These are phyloP conservation scores for Phymatotrichopsis omnivora DNA, from an alignment of 2,329 filamentous ascomycete genomes.

Conservation along the genomic window DNA sequence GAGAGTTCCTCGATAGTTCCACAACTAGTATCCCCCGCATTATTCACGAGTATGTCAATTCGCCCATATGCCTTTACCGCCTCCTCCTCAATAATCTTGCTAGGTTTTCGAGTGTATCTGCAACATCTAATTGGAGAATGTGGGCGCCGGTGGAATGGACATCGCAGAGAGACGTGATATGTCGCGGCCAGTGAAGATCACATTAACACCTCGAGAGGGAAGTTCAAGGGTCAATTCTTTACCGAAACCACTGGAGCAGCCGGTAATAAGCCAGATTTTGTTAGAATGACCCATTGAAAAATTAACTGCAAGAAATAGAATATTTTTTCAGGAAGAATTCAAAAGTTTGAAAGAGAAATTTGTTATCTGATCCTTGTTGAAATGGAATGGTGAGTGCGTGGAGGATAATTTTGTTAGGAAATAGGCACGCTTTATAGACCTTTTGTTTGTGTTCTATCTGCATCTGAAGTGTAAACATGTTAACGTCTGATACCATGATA, in stretches of 20 bases:
- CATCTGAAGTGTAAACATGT: background rate
- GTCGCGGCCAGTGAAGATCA: slow-evolving; percentile 42
- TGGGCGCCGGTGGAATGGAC: slow-evolving; percentile 35
- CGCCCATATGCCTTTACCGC: slow-evolving; percentile 36
- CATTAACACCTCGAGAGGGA: slow-evolving; percentile 39
- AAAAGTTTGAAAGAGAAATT: background rate
- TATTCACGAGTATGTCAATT: slow-evolving; percentile 43
- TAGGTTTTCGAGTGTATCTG: slow-evolving; percentile 34
- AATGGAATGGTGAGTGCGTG: no score
- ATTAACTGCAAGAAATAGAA: background rate
- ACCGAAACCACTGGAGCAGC: slow-evolving; percentile 45
- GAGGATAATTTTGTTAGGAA: no score
- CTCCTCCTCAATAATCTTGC: slow-evolving; percentile 34
- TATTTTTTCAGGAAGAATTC: background rate
- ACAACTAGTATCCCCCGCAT: slow-evolving; percentile 41
- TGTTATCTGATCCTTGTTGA: no score
- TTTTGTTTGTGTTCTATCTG: no score
- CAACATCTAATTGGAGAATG: slow-evolving; percentile 38
- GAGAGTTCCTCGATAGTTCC: slow-evolving; percentile 39
- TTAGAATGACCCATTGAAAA: slow-evolving; percentile 1
- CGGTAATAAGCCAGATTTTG: slow-evolving; percentile 46
- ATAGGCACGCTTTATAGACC: no score
- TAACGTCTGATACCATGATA: no score
- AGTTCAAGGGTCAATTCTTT: slow-evolving; percentile 39
- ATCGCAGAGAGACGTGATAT: slow-evolving; percentile 34